phyloP scores from a whole-genome alignment of 1,284 basidiomycete genomes.

The Malassezia sympodialis region DNA sequence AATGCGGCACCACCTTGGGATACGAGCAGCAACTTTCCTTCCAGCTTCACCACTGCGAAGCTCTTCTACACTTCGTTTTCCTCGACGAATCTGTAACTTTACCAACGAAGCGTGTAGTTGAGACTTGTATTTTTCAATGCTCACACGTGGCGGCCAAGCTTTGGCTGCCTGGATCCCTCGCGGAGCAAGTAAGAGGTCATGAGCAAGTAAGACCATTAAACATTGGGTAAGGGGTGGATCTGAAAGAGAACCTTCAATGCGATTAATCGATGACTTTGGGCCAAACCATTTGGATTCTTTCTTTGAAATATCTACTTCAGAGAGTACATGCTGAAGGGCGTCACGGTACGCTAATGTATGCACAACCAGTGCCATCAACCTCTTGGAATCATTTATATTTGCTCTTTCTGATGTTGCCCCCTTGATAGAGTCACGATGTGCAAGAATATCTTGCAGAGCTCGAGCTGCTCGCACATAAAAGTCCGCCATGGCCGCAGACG shows the following conservation, averaged over 20 bases:
- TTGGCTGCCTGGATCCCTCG: constrained; percentile 34
- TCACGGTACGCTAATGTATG: constrained; percentile 29
- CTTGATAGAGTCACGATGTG: constrained; percentile 34
- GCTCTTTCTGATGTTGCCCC: constrained; percentile 21
- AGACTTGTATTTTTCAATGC: constrained; percentile 62
- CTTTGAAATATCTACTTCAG: constrained; percentile 16
- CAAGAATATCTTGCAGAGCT: constrained; percentile 27
- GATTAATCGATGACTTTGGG: not conserved
- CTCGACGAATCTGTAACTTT: constrained; percentile 61
- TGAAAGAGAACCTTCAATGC: not conserved
- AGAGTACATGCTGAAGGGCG: constrained; percentile 22
- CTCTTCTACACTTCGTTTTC: constrained; percentile 26
- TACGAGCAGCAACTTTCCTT: constrained; percentile 20
- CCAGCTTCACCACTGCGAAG: constrained; percentile 28
- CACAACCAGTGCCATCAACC: constrained; percentile 32
- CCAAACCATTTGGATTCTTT: constrained; percentile 25
- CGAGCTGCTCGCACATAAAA: constrained; percentile 34
- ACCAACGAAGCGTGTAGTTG: constrained; percentile 75
- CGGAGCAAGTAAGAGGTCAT: constrained; percentile 35
- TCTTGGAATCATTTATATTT: constrained; percentile 23
- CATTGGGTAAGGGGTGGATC: constrained; percentile 11
- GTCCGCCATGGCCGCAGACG: constrained; percentile 27
- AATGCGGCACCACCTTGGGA: constrained; percentile 42
- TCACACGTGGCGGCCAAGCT: constrained; percentile 33
- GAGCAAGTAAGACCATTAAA: constrained; percentile 33